Base-by-base conservation (phyloP, 306 rosid species). In the Morella rubra region DNA sequence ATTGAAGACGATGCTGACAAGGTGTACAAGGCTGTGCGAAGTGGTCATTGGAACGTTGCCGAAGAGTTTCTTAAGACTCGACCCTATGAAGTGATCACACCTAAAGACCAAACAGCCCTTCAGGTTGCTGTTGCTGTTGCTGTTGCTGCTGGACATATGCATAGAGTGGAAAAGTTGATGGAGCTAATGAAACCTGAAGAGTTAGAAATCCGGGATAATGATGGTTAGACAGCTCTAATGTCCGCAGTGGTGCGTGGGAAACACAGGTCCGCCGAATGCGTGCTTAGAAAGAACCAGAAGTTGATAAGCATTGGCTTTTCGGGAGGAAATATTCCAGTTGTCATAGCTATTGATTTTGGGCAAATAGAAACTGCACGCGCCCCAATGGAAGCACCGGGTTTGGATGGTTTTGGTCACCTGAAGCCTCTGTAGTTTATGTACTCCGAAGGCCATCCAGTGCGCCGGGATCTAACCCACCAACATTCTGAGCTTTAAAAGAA, bases 131-230 rank as follows among this genome's bases (percentile, higher is more conserved):
- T 5, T 18, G 4, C 1, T 13, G 0, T 53, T 1, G 74, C 80
- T 19, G 65, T 5, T 18, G 4, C 1, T 13, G 0, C 37, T 0
- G 9, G 46, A 9, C 74, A 67, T 10, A 45, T 0, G 18, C 8
- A 53, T 20, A 76, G 67, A 0, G 74, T 66, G 7, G 16, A 44
- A 27, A 19, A 22, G 53, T 44, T 76, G 67, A 67, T 76, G 11
- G 0, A 14, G 1, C 0, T 11, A 16, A 76, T 76, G 74, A 6
- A n/a, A n/a, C n/a, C 51, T 3, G 27, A 40, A n/a, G 18, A 51
- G 3, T 37, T 76, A 22, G 24, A 22, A 24, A 67, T 42, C 4
- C 19, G 1, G 53, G 37, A 74, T 27, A 1, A 0, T 0, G 2
- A 1, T 0, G 52, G 53, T 37, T 11, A 1, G 14, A 76, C 79